phyloP scores from a whole-genome alignment of 768 basidiomycete species.

The Trametes elegans region DNA sequence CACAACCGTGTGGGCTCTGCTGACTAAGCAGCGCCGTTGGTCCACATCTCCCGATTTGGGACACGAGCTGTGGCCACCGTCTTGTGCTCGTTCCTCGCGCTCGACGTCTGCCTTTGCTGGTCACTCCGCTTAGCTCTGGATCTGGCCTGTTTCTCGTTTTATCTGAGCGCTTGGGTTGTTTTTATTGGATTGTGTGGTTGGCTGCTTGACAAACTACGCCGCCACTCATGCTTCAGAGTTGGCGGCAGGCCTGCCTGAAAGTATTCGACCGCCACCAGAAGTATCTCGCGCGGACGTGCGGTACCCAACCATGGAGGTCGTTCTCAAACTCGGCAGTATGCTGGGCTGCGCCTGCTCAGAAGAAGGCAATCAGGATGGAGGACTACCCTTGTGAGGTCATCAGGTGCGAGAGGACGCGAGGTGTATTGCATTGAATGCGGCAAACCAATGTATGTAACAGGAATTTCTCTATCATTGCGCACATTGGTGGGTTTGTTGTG shows the following conservation, averaged over 20 bases:
- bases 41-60: conserved; percentile 1
- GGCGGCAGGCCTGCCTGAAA: conserved; percentile 27
- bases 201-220: background rate
- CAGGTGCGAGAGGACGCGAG: conserved; percentile 44
- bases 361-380: conserved; percentile 46
- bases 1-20: background rate
- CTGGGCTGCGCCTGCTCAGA: conserved; percentile 32
- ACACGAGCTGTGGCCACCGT: no score
- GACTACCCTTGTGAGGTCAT: conserved; percentile 67
- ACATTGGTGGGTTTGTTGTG: conserved; percentile 61
- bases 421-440: conserved; percentile 9
- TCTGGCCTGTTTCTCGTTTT: background rate
- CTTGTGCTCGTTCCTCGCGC: no score
- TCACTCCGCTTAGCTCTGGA: background rate
- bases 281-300: conserved; percentile 34
- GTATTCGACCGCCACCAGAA: conserved; percentile 18
- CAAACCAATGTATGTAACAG: conserved; percentile 32
- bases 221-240: conserved; percentile 24
- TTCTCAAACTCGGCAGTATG: conserved; percentile 32
- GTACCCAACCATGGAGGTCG: conserved; percentile 35
- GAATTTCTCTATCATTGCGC: conserved; percentile 96
- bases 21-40: conserved; percentile 19
- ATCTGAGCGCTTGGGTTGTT: background rate
- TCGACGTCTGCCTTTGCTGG: no score
- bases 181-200: background rate